A percentile compares a stretch with the other conserved stretches of the same genome.
Evolutionary conservation across 768 basidiomycete genomes (phyloP).

Genomic region (Cystofilobasidium ferigula): DNA sequence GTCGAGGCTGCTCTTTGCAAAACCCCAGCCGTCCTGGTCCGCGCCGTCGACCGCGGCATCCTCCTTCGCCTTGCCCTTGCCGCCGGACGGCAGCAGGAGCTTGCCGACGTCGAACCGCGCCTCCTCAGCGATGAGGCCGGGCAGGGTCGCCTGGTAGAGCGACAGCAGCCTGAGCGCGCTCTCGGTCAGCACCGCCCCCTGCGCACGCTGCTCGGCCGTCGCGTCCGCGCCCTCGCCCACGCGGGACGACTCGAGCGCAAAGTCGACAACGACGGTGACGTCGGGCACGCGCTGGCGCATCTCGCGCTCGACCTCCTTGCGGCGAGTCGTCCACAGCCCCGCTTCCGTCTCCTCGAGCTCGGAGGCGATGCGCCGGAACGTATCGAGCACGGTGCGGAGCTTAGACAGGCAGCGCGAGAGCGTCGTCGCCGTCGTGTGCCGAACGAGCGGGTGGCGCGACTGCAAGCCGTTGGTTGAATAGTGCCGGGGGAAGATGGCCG

Average conservation of each 20-base stretch:
- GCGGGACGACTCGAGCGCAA: conserved; percentile 50
- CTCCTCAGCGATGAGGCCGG: conserved; percentile 56
- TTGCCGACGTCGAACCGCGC: conserved; percentile 78
- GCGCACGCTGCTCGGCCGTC: conserved; percentile 36
- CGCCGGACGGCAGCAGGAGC: conserved; percentile 45
- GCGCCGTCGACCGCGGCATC: conserved; percentile 32
- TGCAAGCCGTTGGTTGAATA: conserved; percentile 75
- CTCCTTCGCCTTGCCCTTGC: conserved; percentile 34
- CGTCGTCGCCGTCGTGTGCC: conserved; percentile 70
- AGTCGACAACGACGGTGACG: conserved; percentile 70
- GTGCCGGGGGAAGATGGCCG: conserved; percentile 56
- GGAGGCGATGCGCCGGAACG: conserved; percentile 45
- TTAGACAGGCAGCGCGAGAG: conserved; percentile 67
- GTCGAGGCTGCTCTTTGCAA: conserved; percentile 37
- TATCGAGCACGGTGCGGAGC: conserved; percentile 47
- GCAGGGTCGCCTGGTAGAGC: conserved; percentile 71
- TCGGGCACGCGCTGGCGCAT: conserved; percentile 68
- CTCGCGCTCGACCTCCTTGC: conserved; percentile 62
- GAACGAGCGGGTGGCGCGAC: conserved; percentile 57
- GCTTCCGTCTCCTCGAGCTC: conserved; percentile 54
- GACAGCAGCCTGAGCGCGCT: conserved; percentile 67
- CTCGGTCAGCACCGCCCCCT: conserved; percentile 54
- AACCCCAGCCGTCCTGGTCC: conserved; percentile 38
- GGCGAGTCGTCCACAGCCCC: conserved; percentile 61
- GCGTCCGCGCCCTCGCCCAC: conserved; percentile 41